Evolutionary conservation across 2,329 filamentous ascomycete species (phyloP).

Genomic region (Cryphonectria radicalis): DNA sequence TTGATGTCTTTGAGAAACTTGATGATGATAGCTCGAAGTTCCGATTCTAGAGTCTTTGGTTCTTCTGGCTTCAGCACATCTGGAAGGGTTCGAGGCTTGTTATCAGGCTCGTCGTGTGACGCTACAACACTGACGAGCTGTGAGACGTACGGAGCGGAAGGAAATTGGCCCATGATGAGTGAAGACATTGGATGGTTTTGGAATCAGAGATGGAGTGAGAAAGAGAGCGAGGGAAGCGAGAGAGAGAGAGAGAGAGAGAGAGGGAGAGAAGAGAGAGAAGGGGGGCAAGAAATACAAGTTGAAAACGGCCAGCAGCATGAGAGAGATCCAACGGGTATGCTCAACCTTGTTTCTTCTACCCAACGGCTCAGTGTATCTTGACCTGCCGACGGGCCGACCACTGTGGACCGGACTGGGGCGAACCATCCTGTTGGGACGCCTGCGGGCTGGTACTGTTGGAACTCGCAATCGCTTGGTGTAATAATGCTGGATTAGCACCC

Average conservation of each 20-base stretch:
- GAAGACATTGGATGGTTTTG: background rate
- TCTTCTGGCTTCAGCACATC: background rate
- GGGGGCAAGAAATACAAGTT: background rate
- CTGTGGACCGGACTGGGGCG: background rate
- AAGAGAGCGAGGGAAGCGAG: background rate
- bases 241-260: background rate
- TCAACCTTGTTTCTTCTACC: background rate
- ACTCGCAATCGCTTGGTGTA: background rate
- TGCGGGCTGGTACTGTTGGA: background rate
- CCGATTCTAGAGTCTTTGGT: background rate
- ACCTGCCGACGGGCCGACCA: background rate
- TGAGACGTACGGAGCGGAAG: background rate
- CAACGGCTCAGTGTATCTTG: background rate
- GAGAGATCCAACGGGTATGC: background rate
- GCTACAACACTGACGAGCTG: background rate
- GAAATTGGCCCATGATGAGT: background rate
- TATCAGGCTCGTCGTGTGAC: background rate
- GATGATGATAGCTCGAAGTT: slow-evolving; percentile 1
- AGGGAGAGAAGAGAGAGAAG: background rate
- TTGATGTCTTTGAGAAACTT: slow-evolving; percentile 2
- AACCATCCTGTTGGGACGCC: background rate
- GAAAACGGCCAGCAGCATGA: background rate
- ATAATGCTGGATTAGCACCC: too few species aligned
- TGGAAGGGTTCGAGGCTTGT: background rate
- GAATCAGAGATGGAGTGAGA: background rate